phyloP scores from a whole-genome alignment of 2,329 filamentous ascomycete species.

The Fusarium sacchari region DNA sequence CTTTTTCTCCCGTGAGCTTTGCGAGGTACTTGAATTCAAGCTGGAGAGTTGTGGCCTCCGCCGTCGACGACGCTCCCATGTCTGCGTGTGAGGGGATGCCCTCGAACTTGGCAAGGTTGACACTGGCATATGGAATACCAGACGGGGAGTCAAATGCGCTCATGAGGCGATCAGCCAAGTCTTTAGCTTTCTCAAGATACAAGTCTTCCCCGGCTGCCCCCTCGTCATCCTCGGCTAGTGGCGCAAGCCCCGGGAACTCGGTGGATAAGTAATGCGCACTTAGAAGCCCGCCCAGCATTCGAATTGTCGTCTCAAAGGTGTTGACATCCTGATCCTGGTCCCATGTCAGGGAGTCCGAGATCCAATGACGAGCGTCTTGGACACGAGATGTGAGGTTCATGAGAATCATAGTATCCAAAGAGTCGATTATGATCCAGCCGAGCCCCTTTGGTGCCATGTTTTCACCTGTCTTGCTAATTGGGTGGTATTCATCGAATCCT shows the following conservation, averaged over 20 bases:
- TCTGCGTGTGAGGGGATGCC: slow-evolving; percentile 86
- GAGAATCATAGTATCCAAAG: slow-evolving; percentile 94
- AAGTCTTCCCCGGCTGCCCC: slow-evolving; percentile 85
- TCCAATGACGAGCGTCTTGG: slow-evolving; percentile 87
- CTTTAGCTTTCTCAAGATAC: slow-evolving; percentile 94
- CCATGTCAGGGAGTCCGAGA: slow-evolving; percentile 82
- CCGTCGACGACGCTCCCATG: slow-evolving; percentile 89
- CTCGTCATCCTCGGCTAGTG: slow-evolving; percentile 75
- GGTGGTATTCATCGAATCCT: slow-evolving; percentile 89
- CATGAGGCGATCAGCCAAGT: slow-evolving; percentile 87
- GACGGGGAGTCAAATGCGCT: slow-evolving; percentile 88
- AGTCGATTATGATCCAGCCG: slow-evolving; percentile 98
- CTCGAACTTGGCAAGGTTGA: slow-evolving; percentile 81
- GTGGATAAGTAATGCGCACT: slow-evolving; percentile 96
- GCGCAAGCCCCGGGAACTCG: slow-evolving; percentile 80
- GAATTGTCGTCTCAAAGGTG: slow-evolving; percentile 97
- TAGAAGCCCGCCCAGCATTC: slow-evolving; percentile 93
- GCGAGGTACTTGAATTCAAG: slow-evolving; percentile 97
- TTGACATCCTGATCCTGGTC: slow-evolving; percentile 96
- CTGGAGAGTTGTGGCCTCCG: slow-evolving; percentile 91
- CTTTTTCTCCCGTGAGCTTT: slow-evolving; percentile 89
- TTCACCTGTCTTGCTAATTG: slow-evolving; percentile 78
- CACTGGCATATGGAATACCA: slow-evolving; percentile 88
- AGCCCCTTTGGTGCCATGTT: slow-evolving; percentile 91
- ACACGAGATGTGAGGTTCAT: slow-evolving; percentile 96